Conservation (phyloP, 2,329 filamentous ascomycete genomes). For the Pestalotiopsis fici region DNA sequence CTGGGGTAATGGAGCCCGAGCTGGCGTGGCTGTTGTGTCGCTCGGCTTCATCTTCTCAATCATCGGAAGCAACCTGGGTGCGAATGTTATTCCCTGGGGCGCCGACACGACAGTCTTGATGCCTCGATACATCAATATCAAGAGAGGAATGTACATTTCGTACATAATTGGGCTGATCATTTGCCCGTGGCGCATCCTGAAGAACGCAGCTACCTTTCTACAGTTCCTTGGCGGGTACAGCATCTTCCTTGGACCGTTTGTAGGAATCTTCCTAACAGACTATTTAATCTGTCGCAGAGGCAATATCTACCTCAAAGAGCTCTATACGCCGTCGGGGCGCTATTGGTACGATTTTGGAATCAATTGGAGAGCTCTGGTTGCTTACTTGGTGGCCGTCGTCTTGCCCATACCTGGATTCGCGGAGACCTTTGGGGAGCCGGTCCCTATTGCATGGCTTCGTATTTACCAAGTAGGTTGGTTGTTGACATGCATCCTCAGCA, state of each 20-base stretch:
- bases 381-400: conserved; percentile 7
- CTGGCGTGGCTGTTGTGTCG: neutral
- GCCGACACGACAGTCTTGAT: conserved; percentile 10
- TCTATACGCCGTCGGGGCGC: conserved; percentile 11
- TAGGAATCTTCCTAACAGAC: conserved; percentile 14
- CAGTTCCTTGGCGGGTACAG: conserved; percentile 11
- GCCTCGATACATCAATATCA: conserved; percentile 12
- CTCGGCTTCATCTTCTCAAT: conserved; percentile 2
- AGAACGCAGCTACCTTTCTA: conserved; percentile 11
- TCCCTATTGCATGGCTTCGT: neutral
- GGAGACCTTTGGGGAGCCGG: neutral
- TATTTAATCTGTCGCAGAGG: conserved; percentile 14
- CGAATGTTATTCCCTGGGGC: conserved; percentile 14
- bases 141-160: conserved; percentile 11
- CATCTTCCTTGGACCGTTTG: conserved; percentile 17
- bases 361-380: conserved; percentile 14
- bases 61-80: conserved; percentile 2
- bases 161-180: conserved; percentile 10
- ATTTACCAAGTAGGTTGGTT: neutral
- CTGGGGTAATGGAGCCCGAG: neutral
- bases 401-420: conserved; percentile 9
- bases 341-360: conserved; percentile 16
- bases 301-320: conserved; percentile 11
- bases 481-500: conserved; percentile 7
- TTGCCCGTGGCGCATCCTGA: conserved; percentile 19